These are phyloP conservation scores for Leccinum aurantiacum DNA, from an alignment of 768 basidiomycete genomes.

Conservation along the genomic window DNA sequence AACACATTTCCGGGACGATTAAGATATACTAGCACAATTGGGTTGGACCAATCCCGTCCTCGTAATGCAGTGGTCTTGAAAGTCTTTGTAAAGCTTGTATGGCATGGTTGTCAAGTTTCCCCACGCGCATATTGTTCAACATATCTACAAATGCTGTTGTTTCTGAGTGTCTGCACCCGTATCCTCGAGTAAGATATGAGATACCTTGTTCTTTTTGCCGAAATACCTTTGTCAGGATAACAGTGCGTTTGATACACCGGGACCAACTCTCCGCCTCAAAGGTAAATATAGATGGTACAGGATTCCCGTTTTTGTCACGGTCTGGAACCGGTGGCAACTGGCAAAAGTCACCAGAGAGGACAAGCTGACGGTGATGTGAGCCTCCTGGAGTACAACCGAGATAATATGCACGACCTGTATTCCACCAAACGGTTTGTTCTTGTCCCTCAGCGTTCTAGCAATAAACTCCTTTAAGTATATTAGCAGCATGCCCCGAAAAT, in stretches of 20 bases:
- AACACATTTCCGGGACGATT: neutral
- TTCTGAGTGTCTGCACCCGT: neutral
- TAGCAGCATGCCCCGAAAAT: conserved; percentile 37
- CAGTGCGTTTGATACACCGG: conserved; percentile 54
- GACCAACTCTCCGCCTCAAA: conserved; percentile 82
- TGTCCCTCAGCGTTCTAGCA: conserved; percentile 55
- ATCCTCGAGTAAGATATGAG: conserved; percentile 5
- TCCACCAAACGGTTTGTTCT: conserved; percentile 70
- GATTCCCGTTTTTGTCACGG: conserved; percentile 45
- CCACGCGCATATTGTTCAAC: conserved; percentile 86
- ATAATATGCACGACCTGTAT: conserved; percentile 62
- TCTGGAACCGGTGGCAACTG: conserved; percentile 82
- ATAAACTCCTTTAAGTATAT: conserved; percentile 51
- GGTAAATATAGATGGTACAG: conserved; percentile 59
- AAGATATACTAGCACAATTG: conserved; percentile 55
- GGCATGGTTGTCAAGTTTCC: conserved; percentile 47
- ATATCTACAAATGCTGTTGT: conserved; percentile 70
- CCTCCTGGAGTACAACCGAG: neutral
- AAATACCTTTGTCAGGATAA: conserved; percentile 73
- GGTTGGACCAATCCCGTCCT: conserved; percentile 78
- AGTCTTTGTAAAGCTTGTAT: conserved; percentile 53
- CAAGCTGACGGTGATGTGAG: conserved; percentile 47
- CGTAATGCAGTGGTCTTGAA: conserved; percentile 56
- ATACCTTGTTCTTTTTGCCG: conserved; percentile 81
- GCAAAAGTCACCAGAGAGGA: conserved; percentile 87